Percentiles rank a stretch among this genome's conserved stretches.
Evolutionary conservation across 192 early-diverging fungal species (phyloP).

Genomic region (Gryganskiella cystojenkinii): DNA sequence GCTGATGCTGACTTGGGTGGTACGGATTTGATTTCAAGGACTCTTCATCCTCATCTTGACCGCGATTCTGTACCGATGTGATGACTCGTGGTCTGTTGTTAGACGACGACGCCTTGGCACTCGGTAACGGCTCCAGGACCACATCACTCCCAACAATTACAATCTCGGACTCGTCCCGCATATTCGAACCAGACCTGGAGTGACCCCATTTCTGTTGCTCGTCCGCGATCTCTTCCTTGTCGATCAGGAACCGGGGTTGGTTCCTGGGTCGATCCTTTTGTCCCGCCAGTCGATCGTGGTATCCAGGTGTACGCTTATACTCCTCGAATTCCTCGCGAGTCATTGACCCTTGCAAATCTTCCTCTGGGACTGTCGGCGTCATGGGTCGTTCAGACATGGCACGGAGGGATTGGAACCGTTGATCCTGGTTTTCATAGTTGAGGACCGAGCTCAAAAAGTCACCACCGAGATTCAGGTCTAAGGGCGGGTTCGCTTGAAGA

Average conservation of each 20-base stretch:
- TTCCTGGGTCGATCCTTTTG: constrained; percentile 9
- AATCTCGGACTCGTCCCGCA: constrained; percentile 3
- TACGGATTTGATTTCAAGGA: not conserved
- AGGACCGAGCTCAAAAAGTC: constrained; percentile 38
- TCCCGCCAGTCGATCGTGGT: constrained; percentile 17
- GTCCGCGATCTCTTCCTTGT: constrained; percentile 17
- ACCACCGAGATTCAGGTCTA: constrained; percentile 35
- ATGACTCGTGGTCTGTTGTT: no score
- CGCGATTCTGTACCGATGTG: not conserved
- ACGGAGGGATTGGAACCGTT: constrained; percentile 24
- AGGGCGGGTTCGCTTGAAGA: no score
- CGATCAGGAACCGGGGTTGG: not conserved
- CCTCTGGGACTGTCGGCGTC: not conserved
- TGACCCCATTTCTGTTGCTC: constrained; percentile 13
- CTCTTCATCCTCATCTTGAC: not conserved
- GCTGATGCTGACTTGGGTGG: not conserved
- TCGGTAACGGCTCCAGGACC: constrained; percentile 48
- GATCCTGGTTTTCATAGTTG: constrained; percentile 30
- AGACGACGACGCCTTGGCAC: constrained; percentile 30
- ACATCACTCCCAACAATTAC: constrained; percentile 53
- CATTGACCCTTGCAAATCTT: not conserved
- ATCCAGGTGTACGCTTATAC: constrained; percentile 1
- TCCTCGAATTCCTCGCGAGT: constrained; percentile 1
- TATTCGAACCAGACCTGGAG: not conserved
- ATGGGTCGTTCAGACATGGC: not conserved